Evolutionary conservation across 2,329 filamentous ascomycete species (phyloP).

Genomic region (Blumeriella jaapii): DNA sequence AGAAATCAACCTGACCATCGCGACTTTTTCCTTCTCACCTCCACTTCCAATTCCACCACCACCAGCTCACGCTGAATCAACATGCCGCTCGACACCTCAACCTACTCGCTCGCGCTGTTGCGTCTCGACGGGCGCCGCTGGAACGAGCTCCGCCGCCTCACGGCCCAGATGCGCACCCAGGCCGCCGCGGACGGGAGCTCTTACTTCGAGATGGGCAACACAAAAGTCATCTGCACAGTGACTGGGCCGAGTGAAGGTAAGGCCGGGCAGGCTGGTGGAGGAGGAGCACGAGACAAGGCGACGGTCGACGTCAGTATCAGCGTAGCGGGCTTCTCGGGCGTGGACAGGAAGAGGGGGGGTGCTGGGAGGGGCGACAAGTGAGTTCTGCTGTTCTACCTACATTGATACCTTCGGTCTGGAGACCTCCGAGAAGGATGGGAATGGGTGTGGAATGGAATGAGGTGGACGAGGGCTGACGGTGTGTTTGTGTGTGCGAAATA

Average conservation of each 20-base stretch:
- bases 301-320: slow-evolving; percentile 72
- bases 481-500: slow-evolving; percentile 29
- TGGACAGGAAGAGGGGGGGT: slow-evolving; percentile 72
- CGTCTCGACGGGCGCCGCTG: slow-evolving; percentile 79
- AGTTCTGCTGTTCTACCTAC: too few species aligned
- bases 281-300: slow-evolving; percentile 35
- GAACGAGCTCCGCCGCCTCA: slow-evolving; percentile 88
- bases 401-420: too few species aligned
- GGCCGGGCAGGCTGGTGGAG: slow-evolving; percentile 31
- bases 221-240: slow-evolving; percentile 89
- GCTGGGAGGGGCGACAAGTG: slow-evolving; percentile 69
- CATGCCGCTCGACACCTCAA: slow-evolving; percentile 96
- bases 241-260: slow-evolving; percentile 69
- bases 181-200: slow-evolving; percentile 85
- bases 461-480: too few species aligned
- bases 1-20: too few species aligned
- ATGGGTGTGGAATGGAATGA: too few species aligned
- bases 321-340: slow-evolving; percentile 76
- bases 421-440: too few species aligned
- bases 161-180: slow-evolving; percentile 85
- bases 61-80: too few species aligned
- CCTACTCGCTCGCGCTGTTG: slow-evolving; percentile 76
- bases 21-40: too few species aligned
- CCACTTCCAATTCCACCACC: too few species aligned
- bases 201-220: slow-evolving; percentile 95